Base-by-base conservation (phyloP, 2,329 filamentous ascomycete species). In the Xylariaceae sp. region DNA sequence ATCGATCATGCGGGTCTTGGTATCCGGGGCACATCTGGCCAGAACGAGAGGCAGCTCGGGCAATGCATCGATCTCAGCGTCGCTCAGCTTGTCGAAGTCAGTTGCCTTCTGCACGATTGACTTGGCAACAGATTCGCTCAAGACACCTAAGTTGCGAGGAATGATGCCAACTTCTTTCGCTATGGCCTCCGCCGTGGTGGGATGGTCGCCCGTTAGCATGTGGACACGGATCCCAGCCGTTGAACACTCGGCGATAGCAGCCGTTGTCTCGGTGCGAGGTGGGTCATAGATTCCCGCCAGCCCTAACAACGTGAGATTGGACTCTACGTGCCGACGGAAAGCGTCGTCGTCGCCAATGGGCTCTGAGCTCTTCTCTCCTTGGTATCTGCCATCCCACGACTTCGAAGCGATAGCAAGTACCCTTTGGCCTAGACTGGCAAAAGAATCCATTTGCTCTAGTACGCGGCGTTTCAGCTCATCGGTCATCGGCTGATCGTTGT, bases 1-100 rank as follows among this genome's bases (percentile, higher is more conserved):
- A 58, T 91, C 88, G 45, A 95, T 91, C 89, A 95, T 95, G 51
- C 89, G 84, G 5, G 90, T 89, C 71, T 95, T 95, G 36, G 90
- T 95, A 51, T 87, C 82, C 0, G 90, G 90, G 1, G 88, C 87
- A 64, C 89, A 95, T 35, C 90, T 85, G 35, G 90, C 89, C 52
- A 95, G 85, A 9, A 95, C 90, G 1, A 92, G 74, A 2, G 89
- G 89, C 2, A 95, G 73, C 38, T 89, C 82, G 5, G 86, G 83
- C 14, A 95, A 73, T 0, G 76, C 75, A 56, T 95, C 89, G 47
- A 95, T 87, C 66, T 94, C 81, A 0, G 75, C 81, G 42, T 94
- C 86, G 0, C 80, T 80, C 55, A 95, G 75, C 54, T 82, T 83
- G 66, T 95, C 90, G 58, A 95, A 92, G 55, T 90, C 82, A 30